These are phyloP conservation scores for Pseudogymnoascus sp. DNA, from an alignment of 2,329 filamentous ascomycete species.

Conservation along the genomic window DNA sequence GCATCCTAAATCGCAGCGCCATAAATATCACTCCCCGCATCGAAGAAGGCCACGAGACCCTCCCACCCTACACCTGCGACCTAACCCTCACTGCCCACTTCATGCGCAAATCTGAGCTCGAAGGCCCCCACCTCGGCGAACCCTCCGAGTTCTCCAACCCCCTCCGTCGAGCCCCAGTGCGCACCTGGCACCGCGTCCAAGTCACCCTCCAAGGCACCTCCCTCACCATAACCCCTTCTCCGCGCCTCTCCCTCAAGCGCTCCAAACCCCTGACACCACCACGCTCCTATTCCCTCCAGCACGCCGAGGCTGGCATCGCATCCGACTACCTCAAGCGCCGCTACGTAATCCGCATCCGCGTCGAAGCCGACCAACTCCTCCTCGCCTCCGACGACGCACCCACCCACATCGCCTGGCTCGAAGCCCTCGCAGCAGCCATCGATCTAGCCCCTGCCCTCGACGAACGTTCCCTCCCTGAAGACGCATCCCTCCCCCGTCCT, in stretches of 20 bases:
- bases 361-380: slow-evolving; percentile 69
- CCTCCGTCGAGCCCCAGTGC: slow-evolving; percentile 43
- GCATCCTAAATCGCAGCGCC: not conserved
- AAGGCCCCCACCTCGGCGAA: not conserved
- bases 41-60: slow-evolving; percentile 38
- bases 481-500: slow-evolving; percentile 51
- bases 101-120: slow-evolving; percentile 33
- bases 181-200: slow-evolving; percentile 56
- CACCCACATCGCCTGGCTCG: slow-evolving; percentile 63
- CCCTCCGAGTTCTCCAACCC: not conserved
- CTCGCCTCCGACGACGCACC: slow-evolving; percentile 60
- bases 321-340: slow-evolving; percentile 40
- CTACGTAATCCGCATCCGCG: slow-evolving; percentile 65
- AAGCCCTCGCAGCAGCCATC: slow-evolving; percentile 65
- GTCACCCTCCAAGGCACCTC: slow-evolving; percentile 60
- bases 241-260: not conserved
- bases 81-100: slow-evolving; percentile 53
- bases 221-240: slow-evolving; percentile 43
- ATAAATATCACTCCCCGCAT: slow-evolving; percentile 31
- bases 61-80: slow-evolving; percentile 53
- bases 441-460: slow-evolving; percentile 66
- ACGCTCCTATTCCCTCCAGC: slow-evolving; percentile 58
- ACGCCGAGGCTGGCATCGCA: slow-evolving; percentile 70
- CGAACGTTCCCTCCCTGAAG: slow-evolving; percentile 58
- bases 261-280: not conserved